phyloP scores from a whole-genome alignment of 2,329 filamentous ascomycete species.

The Cordyceps farinosa region DNA sequence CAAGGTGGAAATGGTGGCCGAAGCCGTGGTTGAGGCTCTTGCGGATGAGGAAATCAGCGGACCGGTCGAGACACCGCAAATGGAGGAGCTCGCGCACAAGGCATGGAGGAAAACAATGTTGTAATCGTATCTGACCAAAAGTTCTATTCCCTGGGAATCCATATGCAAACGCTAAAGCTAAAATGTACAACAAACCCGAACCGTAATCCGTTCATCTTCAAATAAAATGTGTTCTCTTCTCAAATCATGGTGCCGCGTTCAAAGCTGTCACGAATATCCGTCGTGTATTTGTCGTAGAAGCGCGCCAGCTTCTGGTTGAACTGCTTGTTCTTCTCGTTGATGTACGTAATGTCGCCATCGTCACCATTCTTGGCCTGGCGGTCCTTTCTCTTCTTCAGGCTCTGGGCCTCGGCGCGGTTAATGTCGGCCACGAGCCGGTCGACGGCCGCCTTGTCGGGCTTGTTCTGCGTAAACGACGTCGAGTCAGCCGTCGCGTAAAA shows the following conservation, averaged over 20 bases:
- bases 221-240: constrained; percentile 27
- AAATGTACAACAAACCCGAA: constrained; percentile 30
- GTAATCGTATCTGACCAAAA: constrained; percentile 38
- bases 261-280: constrained; percentile 95
- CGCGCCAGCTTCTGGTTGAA: constrained; percentile 96
- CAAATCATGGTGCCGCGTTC: constrained; percentile 95
- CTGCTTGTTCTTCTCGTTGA: constrained; percentile 99
- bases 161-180: constrained; percentile 26
- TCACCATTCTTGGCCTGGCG: constrained; percentile 75
- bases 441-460: constrained; percentile 80
- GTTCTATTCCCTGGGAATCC: constrained; percentile 1
- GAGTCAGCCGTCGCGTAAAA: constrained; percentile 90
- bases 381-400: constrained; percentile 81
- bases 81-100: constrained; percentile 75
- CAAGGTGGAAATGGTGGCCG: constrained; percentile 80
- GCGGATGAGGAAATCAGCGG: constrained; percentile 70
- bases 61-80: constrained; percentile 71
- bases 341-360: constrained; percentile 91
- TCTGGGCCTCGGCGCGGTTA: constrained; percentile 79
- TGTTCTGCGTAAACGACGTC: constrained; percentile 76
- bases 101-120: constrained; percentile 91
- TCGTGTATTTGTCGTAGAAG: constrained; percentile 98
- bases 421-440: constrained; percentile 85
- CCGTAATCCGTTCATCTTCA: background rate
- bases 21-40: constrained; percentile 85